Conservation (phyloP, 306 rosid genomes). For the Begonia masoniana region DNA sequence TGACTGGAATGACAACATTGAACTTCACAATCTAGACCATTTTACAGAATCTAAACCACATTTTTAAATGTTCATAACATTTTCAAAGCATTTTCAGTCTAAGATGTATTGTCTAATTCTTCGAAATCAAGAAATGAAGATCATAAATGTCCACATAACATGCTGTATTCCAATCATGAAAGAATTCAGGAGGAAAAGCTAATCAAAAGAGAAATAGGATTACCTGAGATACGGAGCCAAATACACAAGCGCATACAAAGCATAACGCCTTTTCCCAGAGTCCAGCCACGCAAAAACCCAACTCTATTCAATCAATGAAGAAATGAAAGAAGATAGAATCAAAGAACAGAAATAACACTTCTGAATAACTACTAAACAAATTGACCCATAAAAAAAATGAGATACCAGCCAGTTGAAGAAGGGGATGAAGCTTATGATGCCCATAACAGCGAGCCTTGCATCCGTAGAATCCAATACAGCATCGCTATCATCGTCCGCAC, state of each 20-base stretch:
- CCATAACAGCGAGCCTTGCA: slow-evolving; percentile 70
- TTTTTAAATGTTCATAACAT: no score
- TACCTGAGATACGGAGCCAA: slow-evolving; percentile 81
- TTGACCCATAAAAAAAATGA: background rate
- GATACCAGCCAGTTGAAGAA: slow-evolving; percentile 94
- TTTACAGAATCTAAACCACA: no score
- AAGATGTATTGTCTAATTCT: no score
- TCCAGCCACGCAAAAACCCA: slow-evolving; percentile 97
- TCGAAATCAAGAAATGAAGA: no score
- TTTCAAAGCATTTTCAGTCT: no score
- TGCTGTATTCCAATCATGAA: no score
- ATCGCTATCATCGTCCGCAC: slow-evolving; percentile 24
- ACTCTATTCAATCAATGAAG: slow-evolving; percentile 29
- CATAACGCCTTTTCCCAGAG: slow-evolving; percentile 65
- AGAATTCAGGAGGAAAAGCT: no score
- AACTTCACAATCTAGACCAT: no score
- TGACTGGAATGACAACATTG: no score
- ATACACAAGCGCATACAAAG: slow-evolving; percentile 62
- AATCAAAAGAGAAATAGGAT: background rate
- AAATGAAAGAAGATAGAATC: background rate
- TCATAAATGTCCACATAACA: no score
- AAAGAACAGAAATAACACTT: background rate
- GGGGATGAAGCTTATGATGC: slow-evolving; percentile 74
- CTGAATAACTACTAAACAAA: background rate
- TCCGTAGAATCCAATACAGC: slow-evolving; percentile 42